Evolutionary conservation across 23 red algal species (phyloP), one percentile per base, ranked within the genome.

Genomic region (Gracilaria gracilis): DNA sequence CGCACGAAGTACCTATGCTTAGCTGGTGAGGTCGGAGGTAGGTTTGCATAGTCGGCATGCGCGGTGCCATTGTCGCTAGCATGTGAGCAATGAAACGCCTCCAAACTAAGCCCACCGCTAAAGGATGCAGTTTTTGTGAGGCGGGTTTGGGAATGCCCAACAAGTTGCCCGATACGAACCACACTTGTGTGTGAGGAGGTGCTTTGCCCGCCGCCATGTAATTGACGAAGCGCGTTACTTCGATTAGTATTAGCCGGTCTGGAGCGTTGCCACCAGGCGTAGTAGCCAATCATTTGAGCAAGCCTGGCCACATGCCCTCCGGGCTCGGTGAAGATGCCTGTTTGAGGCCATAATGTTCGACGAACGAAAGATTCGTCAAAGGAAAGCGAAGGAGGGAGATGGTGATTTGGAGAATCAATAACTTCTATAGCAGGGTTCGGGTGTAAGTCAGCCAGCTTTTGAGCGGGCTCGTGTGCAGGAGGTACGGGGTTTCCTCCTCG

Each of bases 11-110:
- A 67, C 62, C 62, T 2, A 67, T 24, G 1, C 62, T 24, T 9
- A 67, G 62, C 62, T 67, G 62, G 20, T 67, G 27, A 15, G 62
- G 62, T 1, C 62, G 62, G 2, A 67, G 24, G 62, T 67, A 67
- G 1, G 62, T 33, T 31, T 67, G 62, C 16, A 67, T 24, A 2
- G 27, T 9, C 1, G 62, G 24, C 7, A 9, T 24, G 4, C 16
- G 62, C 12, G 62, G 14, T 33, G 32, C 9, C 28, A 67, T 5
- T 67, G 1, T 67, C 17, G 62, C 42, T 7, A 46, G 42, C 42
- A 46, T 46, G 11, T 46, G 42, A 7, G 42, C 11, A 24, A 67
- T 35, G 33, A 67, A 67, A 1, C 62, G 4, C 2, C 62, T 32
- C 62, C 62, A 67, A 0, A 67, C 62, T 24, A 67, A 15, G 9